Base-by-base conservation (phyloP, 2,329 filamentous ascomycete species). In the Xylariaceae sp. region DNA sequence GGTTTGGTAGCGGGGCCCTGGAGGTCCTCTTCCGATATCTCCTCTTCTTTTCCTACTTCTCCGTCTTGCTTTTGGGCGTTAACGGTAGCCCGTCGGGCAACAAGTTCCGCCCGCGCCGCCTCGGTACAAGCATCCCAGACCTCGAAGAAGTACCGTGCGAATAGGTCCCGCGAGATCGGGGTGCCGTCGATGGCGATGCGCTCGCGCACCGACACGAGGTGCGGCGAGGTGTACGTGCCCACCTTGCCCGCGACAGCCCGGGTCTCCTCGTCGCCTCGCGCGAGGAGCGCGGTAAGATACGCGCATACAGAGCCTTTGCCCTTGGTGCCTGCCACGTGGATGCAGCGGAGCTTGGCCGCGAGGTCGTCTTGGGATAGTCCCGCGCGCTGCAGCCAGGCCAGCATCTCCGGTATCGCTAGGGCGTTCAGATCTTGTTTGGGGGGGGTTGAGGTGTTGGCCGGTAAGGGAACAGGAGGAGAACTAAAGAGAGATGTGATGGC, bases 301-400 rank as follows among this genome's bases (percentile, higher is more conserved):
- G 93, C 89, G 63, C 90, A 91, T 0, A 92, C 92, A 2, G 91
- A 95, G 36, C 93, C 93, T 74, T 97, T 98, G 58, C 94, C 94
- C 73, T 97, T 98, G 4, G 93, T 97, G 11, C 94, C 94, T 1
- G 94, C 91, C 41, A 98, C 87, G 71, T 98, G 94, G 59, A 98
- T 86, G 64, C 81, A 82, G 14, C 74, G 52, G 3, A 69, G 60
- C 4, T 16, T 39, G 11, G 44, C 16, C 3, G 50, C 53, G 51
- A 84, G 76, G 62, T 79, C 76, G 0, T 66, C 51, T 1, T 73
- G 73, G 75, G 88, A 76, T 75, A 96, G 91, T 45, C 91, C 91
- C 52, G 91, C 87, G 60, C 88, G 88, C 41, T 76, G 78, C 63
- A 91, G 86, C 89, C 90, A 96, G 65, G 86, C 83, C 24, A 87